Conservation (phyloP, 1,284 basidiomycete species). For the Cryptococcus amylolentus region DNA sequence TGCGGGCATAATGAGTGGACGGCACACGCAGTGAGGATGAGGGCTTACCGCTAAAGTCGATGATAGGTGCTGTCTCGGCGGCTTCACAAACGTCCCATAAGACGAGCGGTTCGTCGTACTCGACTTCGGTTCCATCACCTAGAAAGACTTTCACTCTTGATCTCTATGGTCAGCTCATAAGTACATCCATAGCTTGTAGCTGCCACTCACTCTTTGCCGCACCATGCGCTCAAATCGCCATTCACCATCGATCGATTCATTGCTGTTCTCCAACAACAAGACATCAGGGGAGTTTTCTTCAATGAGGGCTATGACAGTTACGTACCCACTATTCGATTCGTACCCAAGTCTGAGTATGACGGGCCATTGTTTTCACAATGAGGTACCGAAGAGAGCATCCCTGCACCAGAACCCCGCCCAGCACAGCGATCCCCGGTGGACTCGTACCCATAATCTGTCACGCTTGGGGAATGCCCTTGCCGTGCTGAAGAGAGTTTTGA, state of each 20-base stretch:
- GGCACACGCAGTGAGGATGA: not conserved
- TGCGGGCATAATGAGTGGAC: not conserved
- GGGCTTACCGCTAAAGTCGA: conserved; percentile 12
- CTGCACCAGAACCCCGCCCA: not conserved
- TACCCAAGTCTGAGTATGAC: not conserved
- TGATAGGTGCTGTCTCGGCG: not conserved
- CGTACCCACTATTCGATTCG: conserved; percentile 12
- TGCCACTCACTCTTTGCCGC: conserved; percentile 6
- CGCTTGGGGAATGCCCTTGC: too few relatives aligned
- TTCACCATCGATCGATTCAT: conserved; percentile 7
- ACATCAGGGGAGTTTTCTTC: too few relatives aligned
- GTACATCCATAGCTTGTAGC: not conserved
- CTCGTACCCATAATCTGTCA: conserved; percentile 6
- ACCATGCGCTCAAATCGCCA: conserved; percentile 7
- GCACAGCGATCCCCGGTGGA: conserved; percentile 5
- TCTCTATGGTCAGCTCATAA: not conserved
- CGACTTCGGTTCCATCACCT: conserved; percentile 1
- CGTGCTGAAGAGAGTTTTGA: too few relatives aligned
- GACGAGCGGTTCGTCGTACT: conserved; percentile 18
- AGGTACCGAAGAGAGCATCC: not conserved
- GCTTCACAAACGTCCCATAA: conserved; percentile 10
- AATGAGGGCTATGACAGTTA: not conserved
- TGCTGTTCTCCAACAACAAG: not conserved
- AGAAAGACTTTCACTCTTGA: not conserved
- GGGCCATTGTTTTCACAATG: conserved; percentile 8